Base-by-base conservation (phyloP, 2,329 filamentous ascomycete genomes). In the Fusarium sp. region DNA sequence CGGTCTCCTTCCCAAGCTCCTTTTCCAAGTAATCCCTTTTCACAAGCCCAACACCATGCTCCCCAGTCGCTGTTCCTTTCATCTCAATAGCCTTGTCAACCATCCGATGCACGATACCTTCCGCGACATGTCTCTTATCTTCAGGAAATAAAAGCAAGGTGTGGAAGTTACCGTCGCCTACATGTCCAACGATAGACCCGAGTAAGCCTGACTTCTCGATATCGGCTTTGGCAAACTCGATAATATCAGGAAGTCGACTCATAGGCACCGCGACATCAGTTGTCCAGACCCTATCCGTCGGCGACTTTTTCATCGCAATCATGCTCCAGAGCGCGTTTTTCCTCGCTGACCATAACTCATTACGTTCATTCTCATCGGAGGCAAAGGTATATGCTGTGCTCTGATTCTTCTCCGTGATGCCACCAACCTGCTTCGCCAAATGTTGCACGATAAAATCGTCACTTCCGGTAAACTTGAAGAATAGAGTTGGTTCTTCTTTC, bases 81-180 rank as follows among this genome's bases (percentile, higher is more conserved):
- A 90, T 86, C 71, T 90, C 88, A 30, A 92, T 85, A 0, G 90
- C 90, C 58, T 86, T 82, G 69, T 86, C 86, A 51, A 91, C 87
- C 90, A 91, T 91, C 34, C 84, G 79, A 60, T 90, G 85, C 4
- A 91, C 88, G 3, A 62, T 12, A 4, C 7, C 56, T 4, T 62
- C 56, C 4, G 59, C 59, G 0, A 62, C 11, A 12, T 62, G 45
- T 1, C 56, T 7, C 21, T 62, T 53, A 0, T 61, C 56, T 1
- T 62, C 59, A 0, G 56, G 39, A 0, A 61, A 61, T 0, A 62
- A 2, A 0, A 62, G 3, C 0, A 62, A 7, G 0, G 45, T 91
- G 78, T 98, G 94, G 82, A 98, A 98, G 79, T 97, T 98, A 21
- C 94, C 94, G 76, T 97, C 94, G 9, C 94, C 94, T 55, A 97